Base-by-base conservation (phyloP, 2,329 filamentous ascomycete genomes). In the Ceratocystiopsis sp. region DNA sequence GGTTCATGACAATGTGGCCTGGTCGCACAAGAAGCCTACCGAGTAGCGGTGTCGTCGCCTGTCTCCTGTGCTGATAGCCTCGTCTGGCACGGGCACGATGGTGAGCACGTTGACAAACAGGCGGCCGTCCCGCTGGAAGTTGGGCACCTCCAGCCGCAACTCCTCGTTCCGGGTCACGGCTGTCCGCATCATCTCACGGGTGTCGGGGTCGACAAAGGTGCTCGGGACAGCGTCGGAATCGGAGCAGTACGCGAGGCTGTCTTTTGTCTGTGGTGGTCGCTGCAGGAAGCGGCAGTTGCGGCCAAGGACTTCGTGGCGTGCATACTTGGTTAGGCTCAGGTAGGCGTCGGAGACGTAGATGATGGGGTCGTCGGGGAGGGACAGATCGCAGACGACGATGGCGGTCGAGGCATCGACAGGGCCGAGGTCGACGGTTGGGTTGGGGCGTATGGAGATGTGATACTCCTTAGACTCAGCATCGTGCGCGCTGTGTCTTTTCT, bases 261-360 rank as follows among this genome's bases (percentile, higher is more conserved):
- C 25, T 29, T 29, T 29, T 29, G 73, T 43, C 75, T 34, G n/a
- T 9, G 38, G 47, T 5, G 84, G 83, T 0, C 73, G 73, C 55
- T 93, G 86, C 14, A 94, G 67, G 54, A 93, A 93, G 12, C 84
- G 80, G 55, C 84, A 93, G 57, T 93, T 93, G 38, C 72, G 68
- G 13, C 84, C 85, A 5, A 87, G 58, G 21, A 85, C 79, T 59
- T 93, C 86, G 46, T 71, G 64, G 47, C 71, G 68, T 1, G 72
- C 71, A 58, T 93, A 94, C 25, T 84, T 85, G 0, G 85, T 93
- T 49, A 93, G 62, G 8, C 78, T 66, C 52, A 77, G 72, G 56
- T 93, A 94, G 29, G 83, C 73, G 7, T 87, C 81, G 1, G 84
- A 89, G 50, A 78, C 84, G 56, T 93, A 93, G 10, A 93, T 74